Evolutionary conservation across 1,284 basidiomycete genomes (phyloP), one percentile per base, ranked within the genome.

Genomic region (Hemileia vastatrix): DNA sequence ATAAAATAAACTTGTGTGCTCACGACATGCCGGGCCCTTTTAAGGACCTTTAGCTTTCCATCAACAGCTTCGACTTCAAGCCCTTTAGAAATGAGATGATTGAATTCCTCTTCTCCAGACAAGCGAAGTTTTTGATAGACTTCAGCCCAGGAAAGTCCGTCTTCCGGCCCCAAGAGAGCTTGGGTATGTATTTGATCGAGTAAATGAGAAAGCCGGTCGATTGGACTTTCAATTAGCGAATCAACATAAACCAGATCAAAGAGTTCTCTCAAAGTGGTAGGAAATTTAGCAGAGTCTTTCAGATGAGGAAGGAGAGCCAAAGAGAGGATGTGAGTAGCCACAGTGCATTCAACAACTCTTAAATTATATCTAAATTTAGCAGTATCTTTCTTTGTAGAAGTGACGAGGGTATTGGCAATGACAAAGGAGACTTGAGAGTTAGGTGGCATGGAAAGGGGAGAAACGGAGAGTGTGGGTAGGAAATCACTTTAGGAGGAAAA

Each of bases 401-500:
- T 59, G 11, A 59, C 36, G 40, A 59, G 19, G 52, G 48, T 59
- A 24, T 59, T 59, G 21, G 57, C 57, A 31, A 59, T 59, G 8
- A 59, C 49, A 49, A 59, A 59, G 3, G 57, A 43, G 32, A 33
- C 52, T 0, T 31, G 23, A 31, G 57, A 49, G 5, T 23, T 9
- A 15, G 19, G 6, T 31, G 57, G 57, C 5, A 59, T 18, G 21
- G 45, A 19, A 8, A 59, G 47, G 15, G 57, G 57, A 5, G 52
- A 33, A 18, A 59, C 57, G 24, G 19, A 15, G 13, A 15, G 45
- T 4, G 27, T 43, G 5, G 57, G 57, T 6, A 32, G 40, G 36
- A 59, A 59, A 33, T 59, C 48, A 44, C 57, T 59, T 23, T 24
- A 53, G 44, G n/a, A 43, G 9, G 36, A 54, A 4, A 43, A 6